Evolutionary conservation across 495 filamentous ascomycete species (phyloP).

Genomic region (Tuber melanosporum): DNA sequence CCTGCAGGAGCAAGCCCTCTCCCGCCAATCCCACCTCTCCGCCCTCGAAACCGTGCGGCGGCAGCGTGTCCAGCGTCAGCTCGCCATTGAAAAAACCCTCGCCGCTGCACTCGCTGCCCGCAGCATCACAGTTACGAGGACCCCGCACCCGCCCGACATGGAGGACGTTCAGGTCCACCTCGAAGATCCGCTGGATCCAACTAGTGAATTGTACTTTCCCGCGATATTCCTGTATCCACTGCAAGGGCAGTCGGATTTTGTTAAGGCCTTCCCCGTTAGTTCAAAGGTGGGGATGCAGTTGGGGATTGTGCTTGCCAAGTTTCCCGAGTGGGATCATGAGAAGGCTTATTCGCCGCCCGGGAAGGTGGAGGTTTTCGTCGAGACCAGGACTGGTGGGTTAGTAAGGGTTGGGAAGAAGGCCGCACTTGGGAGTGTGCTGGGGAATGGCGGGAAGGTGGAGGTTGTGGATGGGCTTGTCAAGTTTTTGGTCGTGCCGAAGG

Average conservation of each 20-base stretch:
- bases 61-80: slow-evolving; percentile 48
- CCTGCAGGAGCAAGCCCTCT: slow-evolving; percentile 49
- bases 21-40: slow-evolving; percentile 45
- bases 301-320: slow-evolving; percentile 66
- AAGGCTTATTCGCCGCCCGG: slow-evolving; percentile 56
- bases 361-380: slow-evolving; percentile 80
- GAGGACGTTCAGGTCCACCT: slow-evolving; percentile 67
- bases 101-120: slow-evolving; percentile 65
- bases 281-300: slow-evolving; percentile 65
- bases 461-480: slow-evolving; percentile 78
- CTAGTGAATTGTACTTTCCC: slow-evolving; percentile 66
- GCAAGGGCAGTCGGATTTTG: slow-evolving; percentile 69
- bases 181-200: slow-evolving; percentile 63
- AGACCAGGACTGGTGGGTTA: slow-evolving; percentile 71
- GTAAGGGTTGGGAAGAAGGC: slow-evolving; percentile 86
- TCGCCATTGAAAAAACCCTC: slow-evolving; percentile 55
- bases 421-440: slow-evolving; percentile 63
- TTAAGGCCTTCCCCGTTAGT: slow-evolving; percentile 74
- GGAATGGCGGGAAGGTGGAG: slow-evolving; percentile 64
- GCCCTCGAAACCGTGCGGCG: slow-evolving; percentile 45
- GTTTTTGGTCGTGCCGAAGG: slow-evolving; percentile 70
- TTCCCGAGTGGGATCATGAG: slow-evolving; percentile 71
- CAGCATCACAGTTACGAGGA: slow-evolving; percentile 59
- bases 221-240: slow-evolving; percentile 75
- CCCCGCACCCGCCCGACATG: slow-evolving; percentile 69